A percentile compares a stretch with the other conserved stretches of the same genome.
These are phyloP conservation scores for Coemansia sp. DNA, from an alignment of 192 early-diverging fungal genomes.

Conservation along the genomic window DNA sequence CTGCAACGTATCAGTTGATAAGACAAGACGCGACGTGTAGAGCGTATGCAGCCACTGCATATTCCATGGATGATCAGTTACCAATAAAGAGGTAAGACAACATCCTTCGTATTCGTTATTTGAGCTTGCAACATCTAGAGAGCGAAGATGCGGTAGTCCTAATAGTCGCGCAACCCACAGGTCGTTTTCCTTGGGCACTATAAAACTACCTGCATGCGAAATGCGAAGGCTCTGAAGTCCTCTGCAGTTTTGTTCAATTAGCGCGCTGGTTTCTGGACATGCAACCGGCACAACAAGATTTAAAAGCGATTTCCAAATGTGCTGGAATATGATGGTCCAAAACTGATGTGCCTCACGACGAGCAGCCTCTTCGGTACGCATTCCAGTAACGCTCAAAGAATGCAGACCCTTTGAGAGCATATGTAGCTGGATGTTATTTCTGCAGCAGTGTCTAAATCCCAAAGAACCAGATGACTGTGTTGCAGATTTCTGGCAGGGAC, in stretches of 20 bases:
- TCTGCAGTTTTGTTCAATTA: conserved; percentile 28
- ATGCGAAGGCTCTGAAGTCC: conserved; percentile 19
- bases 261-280: conserved; percentile 18
- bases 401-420: conserved; percentile 5
- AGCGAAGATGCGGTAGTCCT: conserved; percentile 13
- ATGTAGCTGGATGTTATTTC: background rate
- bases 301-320: conserved; percentile 13
- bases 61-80: conserved; percentile 20
- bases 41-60: conserved; percentile 28
- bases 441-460: background rate
- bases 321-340: conserved; percentile 24
- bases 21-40: conserved; percentile 34
- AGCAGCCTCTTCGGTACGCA: conserved; percentile 43
- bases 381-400: conserved; percentile 23
- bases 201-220: conserved; percentile 29
- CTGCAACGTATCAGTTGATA: conserved; percentile 18
- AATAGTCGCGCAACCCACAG: conserved; percentile 33
- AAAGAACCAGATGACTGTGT: background rate
- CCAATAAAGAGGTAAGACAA: conserved; percentile 24
- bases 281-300: conserved; percentile 36
- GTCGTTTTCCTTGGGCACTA: conserved; percentile 28
- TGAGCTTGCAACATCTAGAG: conserved; percentile 47
- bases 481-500: background rate
- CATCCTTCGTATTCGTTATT: conserved; percentile 53
- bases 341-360: conserved; percentile 27